A percentile compares a stretch with the other conserved stretches of the same genome.
Conservation (phyloP, 768 basidiomycete species). For the Kwoniella bestiolae region DNA sequence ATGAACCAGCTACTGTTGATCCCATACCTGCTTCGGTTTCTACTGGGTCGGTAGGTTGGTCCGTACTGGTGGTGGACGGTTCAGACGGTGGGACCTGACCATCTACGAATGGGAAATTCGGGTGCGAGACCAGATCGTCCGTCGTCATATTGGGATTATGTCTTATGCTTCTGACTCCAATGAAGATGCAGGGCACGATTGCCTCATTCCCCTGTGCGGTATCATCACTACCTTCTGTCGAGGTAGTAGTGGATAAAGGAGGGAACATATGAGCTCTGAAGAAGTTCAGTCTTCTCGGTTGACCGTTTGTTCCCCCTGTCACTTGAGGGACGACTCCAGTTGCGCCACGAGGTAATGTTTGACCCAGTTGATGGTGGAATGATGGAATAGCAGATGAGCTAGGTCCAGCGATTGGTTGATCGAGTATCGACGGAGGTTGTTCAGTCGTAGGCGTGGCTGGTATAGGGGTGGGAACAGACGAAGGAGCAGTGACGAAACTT, state of each 20-base stretch:
- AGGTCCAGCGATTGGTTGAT: background rate
- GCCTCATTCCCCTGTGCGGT: conserved; percentile 13
- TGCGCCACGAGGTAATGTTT: conserved; percentile 21
- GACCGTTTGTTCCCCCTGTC: conserved; percentile 30
- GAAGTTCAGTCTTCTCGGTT: conserved; percentile 43
- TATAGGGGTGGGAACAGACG: conserved; percentile 1
- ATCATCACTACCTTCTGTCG: background rate
- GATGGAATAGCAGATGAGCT: conserved; percentile 15
- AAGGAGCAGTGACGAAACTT: conserved; percentile 17
- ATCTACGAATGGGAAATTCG: conserved; percentile 36
- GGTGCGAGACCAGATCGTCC: conserved; percentile 39
- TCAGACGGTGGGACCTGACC: conserved; percentile 21
- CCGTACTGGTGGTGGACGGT: too few species aligned
- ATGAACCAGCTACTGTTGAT: conserved; percentile 1
- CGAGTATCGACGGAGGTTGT: background rate
- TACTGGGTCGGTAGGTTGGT: too few species aligned
- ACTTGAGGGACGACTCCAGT: conserved; percentile 17
- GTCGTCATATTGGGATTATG: conserved; percentile 35
- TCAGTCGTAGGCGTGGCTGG: background rate
- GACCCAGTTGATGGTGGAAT: conserved; percentile 37
- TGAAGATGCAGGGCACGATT: conserved; percentile 46
- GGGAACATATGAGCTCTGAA: conserved; percentile 51
- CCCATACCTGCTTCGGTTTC: background rate
- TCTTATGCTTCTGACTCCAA: conserved; percentile 39
- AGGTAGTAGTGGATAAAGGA: conserved; percentile 10